A percentile compares a stretch with the other conserved stretches of the same genome.
phyloP scores from a whole-genome alignment of 805 yeast genomes.

The Kluyveromyces siamensis region DNA sequence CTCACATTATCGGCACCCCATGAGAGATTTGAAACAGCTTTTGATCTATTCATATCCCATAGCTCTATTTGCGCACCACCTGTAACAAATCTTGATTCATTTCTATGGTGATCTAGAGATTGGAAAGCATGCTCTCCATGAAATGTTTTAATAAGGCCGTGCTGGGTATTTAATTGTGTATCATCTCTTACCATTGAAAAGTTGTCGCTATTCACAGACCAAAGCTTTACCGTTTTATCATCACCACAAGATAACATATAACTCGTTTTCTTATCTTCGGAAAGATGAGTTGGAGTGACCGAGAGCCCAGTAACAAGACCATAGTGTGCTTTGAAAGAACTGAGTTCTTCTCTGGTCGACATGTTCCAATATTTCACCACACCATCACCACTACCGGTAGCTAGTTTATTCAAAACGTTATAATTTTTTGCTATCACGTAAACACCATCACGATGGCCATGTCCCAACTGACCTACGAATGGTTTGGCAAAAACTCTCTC shows the following conservation, averaged over 20 bases:
- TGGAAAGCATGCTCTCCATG: conserved; percentile 78
- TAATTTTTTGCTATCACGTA: conserved; percentile 79
- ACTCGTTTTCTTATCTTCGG: conserved; percentile 27
- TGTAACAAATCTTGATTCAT: conserved; percentile 69
- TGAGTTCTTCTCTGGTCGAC: conserved; percentile 64
- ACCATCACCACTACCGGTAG: conserved; percentile 95
- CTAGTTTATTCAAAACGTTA: conserved; percentile 59
- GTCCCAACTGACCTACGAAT: conserved; percentile 87
- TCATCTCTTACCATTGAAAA: conserved; percentile 30
- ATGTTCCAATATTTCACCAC: conserved; percentile 89
- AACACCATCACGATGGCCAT: conserved; percentile 92
- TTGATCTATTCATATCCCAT: conserved; percentile 84
- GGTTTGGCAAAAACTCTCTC: conserved; percentile 98
- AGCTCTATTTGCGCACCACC: conserved; percentile 85
- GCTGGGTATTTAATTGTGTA: conserved; percentile 24
- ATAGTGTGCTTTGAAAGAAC: conserved; percentile 79
- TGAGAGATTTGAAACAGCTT: conserved; percentile 66
- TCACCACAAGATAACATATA: conserved; percentile 76
- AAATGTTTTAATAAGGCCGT: conserved; percentile 68
- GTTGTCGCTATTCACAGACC: conserved; percentile 62
- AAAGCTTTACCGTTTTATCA: conserved; percentile 80
- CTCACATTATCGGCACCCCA: conserved; percentile 96
- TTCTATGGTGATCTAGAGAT: conserved; percentile 78
- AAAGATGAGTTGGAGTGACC: conserved; percentile 45
- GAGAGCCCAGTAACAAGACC: conserved; percentile 82